Evolutionary conservation across 1,139 yeast genomes (phyloP).

Genomic region (Taphrina confusa): DNA sequence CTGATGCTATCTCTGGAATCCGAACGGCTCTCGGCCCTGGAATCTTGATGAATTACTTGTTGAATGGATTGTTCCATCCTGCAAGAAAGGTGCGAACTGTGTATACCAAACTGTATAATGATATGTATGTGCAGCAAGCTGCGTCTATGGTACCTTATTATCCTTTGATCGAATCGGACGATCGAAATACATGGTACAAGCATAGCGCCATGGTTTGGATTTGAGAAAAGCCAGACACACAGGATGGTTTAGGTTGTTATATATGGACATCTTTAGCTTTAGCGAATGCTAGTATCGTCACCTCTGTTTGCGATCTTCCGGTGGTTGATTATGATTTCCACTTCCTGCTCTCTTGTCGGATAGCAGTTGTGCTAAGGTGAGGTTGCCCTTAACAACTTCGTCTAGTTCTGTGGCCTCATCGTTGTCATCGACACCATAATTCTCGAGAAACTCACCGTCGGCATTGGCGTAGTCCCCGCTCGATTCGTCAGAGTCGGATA

Average conservation of each 20-base stretch:
- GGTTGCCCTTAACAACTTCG: conserved; percentile 8
- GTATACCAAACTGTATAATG: conserved; percentile 82
- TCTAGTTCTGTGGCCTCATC: conserved; percentile 4
- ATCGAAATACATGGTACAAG: conserved; percentile 28
- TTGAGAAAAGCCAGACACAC: background rate
- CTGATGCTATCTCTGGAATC: conserved; percentile 78
- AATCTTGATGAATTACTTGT: conserved; percentile 64
- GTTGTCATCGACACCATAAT: conserved; percentile 29
- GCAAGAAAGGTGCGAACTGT: conserved; percentile 82
- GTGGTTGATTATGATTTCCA: background rate
- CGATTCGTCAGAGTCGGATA: conserved; percentile 9
- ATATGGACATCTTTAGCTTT: background rate
- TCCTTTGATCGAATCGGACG: conserved; percentile 57
- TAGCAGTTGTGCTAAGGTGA: conserved; percentile 16
- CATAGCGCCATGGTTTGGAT: conserved; percentile 32
- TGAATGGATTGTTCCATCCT: conserved; percentile 68
- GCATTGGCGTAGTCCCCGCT: conserved; percentile 13
- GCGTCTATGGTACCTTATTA: conserved; percentile 82
- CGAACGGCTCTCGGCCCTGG: conserved; percentile 78
- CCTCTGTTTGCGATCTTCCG: background rate
- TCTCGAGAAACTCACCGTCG: conserved; percentile 23
- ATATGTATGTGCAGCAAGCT: conserved; percentile 69
- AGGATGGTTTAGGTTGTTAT: background rate
- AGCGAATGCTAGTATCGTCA: background rate
- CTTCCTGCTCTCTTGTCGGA: background rate